Conservation (phyloP, 2,329 filamentous ascomycete genomes). For the Nemania abortiva region DNA sequence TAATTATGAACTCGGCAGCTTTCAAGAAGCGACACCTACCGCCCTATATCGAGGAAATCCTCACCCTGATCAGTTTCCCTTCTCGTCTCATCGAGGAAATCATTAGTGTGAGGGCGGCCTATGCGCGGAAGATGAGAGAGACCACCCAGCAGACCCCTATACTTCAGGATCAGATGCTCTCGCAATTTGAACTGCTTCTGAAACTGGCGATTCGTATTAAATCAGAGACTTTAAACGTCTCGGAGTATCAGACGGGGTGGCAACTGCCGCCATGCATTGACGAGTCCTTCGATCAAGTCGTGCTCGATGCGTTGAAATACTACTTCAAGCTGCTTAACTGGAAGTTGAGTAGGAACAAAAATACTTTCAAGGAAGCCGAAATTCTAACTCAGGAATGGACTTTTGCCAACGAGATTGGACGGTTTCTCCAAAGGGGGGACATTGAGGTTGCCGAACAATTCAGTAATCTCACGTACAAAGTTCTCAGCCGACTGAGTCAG, state of each 20-base stretch:
- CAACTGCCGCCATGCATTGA: conserved; percentile 96
- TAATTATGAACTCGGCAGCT: conserved; percentile 85
- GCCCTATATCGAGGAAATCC: conserved; percentile 94
- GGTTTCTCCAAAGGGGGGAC: conserved; percentile 91
- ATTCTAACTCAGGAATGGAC: conserved; percentile 98
- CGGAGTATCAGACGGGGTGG: conserved; percentile 91
- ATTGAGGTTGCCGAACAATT: conserved; percentile 99
- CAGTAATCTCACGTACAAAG: conserved; percentile 92
- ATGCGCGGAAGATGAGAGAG: conserved; percentile 95
- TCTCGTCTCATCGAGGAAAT: conserved; percentile 96
- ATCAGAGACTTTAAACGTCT: conserved; percentile 84
- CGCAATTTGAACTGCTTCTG: conserved; percentile 93
- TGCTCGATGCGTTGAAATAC: conserved; percentile 93
- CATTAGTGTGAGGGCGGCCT: conserved; percentile 89
- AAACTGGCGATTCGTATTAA: conserved; percentile 94
- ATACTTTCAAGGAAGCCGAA: conserved; percentile 99
- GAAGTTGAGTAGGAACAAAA: conserved; percentile 97
- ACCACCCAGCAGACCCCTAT: conserved; percentile 91
- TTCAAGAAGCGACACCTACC: conserved; percentile 93
- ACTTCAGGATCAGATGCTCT: conserved; percentile 98
- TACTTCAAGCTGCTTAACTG: conserved; percentile 99
- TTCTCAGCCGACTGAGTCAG: conserved; percentile 84
- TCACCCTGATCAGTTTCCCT: conserved; percentile 97
- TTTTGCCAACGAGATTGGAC: conserved; percentile 93
- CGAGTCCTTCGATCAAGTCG: conserved; percentile 92